Base-by-base conservation (phyloP, 2,329 filamentous ascomycete genomes). In the Neonectria neomacrospora region DNA sequence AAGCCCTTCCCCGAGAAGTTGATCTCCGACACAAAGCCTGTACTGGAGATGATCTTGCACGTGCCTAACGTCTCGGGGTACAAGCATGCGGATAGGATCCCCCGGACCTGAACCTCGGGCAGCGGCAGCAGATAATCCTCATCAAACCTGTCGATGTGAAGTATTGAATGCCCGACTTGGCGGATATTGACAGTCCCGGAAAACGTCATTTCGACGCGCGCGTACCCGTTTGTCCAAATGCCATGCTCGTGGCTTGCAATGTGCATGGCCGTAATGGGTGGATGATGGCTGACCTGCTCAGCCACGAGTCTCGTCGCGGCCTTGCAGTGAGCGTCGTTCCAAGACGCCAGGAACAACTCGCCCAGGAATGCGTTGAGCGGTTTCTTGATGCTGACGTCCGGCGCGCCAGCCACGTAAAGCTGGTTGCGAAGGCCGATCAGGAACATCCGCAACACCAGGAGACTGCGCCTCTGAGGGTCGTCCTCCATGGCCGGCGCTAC, bases 241-340 rank as follows among this genome's bases (percentile, higher is more conserved):
- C 80, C 79, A 57, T 81, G 75, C 12, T 78, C 74, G 16, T 74
- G 67, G 67, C 83, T 80, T 23, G 73, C 70, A 30, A 85, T 80
- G 71, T 83, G 82, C 74, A 85, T 84, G 2, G 83, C 83, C 3
- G 83, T 85, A 45, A 85, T 83, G 18, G 83, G 83, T 23, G 83
- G 83, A 70, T 86, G 83, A 63, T 86, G 83, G 67, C 80, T 82
- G 64, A 86, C 83, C 71, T 86, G 83, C 72, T 86, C 83, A 30
- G 69, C 61, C 3, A 70, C 68, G 22, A 82, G 77, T 6, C 74
- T 78, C 0, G 73, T 76, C 12, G 70, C 64, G 11, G 71, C 71
- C 22, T 58, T 45, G 20, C 69, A 53, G 0, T 32, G 3, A 11
- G 39, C 54, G 22, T 80, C 75, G 1, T 67, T 75, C 79, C 80